A percentile compares a stretch with the other conserved stretches of the same genome.
Evolutionary conservation across 768 basidiomycete species (phyloP).

Genomic region (Leccinum incarnatum): DNA sequence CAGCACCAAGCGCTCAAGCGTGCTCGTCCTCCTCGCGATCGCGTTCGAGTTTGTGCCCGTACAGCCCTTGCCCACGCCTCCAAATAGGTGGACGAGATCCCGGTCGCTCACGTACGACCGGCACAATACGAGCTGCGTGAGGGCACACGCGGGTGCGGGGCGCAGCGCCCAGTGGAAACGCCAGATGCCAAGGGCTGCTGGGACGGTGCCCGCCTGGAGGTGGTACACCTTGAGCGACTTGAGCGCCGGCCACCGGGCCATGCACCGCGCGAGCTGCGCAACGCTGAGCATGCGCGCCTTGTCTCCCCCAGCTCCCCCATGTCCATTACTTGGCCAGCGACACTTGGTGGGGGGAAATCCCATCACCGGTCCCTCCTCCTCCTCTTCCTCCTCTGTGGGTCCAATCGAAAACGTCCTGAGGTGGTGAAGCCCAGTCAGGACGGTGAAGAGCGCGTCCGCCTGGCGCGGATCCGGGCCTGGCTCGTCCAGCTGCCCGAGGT

Average conservation of each 20-base stretch:
- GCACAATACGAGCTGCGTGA: conserved; percentile 20
- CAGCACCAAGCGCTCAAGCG: conserved; percentile 21
- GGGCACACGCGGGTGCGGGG: conserved; percentile 9
- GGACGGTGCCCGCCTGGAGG: conserved; percentile 7
- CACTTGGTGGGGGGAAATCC: neutral
- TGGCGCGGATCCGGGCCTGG: neutral
- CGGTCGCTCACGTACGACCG: conserved; percentile 16
- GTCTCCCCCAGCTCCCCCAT: no score
- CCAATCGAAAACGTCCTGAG: conserved; percentile 16
- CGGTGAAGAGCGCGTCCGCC: conserved; percentile 8
- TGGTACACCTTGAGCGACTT: conserved; percentile 13
- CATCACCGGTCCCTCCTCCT: neutral
- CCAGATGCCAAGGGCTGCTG: conserved; percentile 8
- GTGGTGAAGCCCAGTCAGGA: conserved; percentile 10
- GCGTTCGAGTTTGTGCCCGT: neutral
- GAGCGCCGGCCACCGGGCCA: conserved; percentile 16
- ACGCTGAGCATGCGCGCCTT: conserved; percentile 8
- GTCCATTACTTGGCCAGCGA: neutral
- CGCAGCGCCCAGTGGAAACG: conserved; percentile 10
- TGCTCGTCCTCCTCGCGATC: neutral
- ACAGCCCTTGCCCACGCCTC: neutral
- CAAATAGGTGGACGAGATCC: conserved; percentile 17
- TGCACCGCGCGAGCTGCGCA: conserved; percentile 19
- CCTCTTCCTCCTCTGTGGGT: neutral
- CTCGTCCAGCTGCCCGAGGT: conserved; percentile 13